Base-by-base conservation (phyloP, 2,329 filamentous ascomycete genomes). In the Metarhizium anisopliae region DNA sequence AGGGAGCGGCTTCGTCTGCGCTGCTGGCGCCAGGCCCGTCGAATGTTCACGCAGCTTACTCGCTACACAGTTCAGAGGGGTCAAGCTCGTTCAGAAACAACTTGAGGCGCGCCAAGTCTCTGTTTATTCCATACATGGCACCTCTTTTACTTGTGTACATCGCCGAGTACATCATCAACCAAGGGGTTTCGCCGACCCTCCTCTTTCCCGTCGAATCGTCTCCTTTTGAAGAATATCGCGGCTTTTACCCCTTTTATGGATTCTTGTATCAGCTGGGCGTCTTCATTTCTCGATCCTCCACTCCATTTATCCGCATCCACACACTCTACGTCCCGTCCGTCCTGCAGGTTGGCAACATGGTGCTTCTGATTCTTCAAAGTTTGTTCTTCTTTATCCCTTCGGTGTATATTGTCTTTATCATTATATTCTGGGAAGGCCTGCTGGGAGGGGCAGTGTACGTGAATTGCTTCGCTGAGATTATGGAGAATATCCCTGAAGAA, bases 161-260 rank as follows among this genome's bases (percentile, higher is more conserved):
- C 40, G 90, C 92, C 56, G 94, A 99, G 74, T 99, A 99, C 69
- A 95, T 89, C 55, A 96, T 97, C 71, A 97, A 97, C 73, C 92
- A 96, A 74, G 93, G 92, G 40, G 90, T 97, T 0, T 79, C 90
- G 0, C 93, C 94, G 1, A 96, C 91, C 0, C 77, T 97, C 0
- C 81, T 99, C 4, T 99, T 96, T 67, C 90, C 92, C 0, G 77
- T 96, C 1, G 67, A 78, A 1, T 72, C 80, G 11, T 87, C 89
- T 1, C 94, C 94, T 0, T 97, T 97, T 68, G 73, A 76, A 36
- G 82, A 90, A 62, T 94, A 85, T 68, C 86, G 93, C 45, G 87
- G 86, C 36, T 97, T 96, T 69, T 99, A 99, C 66, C 92, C 93
- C 0, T 90, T 93, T 59, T 99, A 99, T 70, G 88, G 88, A 60